Percentiles rank a stretch among this genome's conserved stretches.
These are phyloP conservation scores for Daldinia caldariorum DNA, from an alignment of 495 filamentous ascomycete species.

Conservation along the genomic window DNA sequence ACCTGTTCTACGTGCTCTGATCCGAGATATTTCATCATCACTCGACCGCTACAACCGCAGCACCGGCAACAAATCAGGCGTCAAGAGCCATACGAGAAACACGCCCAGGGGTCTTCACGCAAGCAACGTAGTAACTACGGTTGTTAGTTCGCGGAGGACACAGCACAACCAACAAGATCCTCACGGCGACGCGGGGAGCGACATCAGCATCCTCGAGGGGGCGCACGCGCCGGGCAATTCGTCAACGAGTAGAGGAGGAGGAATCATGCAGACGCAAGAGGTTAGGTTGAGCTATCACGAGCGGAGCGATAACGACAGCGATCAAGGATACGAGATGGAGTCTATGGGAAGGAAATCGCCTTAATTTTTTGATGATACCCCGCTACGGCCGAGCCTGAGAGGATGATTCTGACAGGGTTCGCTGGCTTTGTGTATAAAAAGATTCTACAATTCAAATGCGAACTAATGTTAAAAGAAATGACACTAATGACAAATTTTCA, in stretches of 20 bases:
- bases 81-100: constrained; percentile 23
- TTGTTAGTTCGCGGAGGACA: constrained; percentile 26
- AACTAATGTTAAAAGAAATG: neutral
- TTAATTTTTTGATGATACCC: constrained; percentile 28
- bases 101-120: constrained; percentile 25
- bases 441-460: neutral
- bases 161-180: constrained; percentile 22
- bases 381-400: neutral
- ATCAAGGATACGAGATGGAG: constrained; percentile 43
- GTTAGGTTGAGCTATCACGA: constrained; percentile 36
- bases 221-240: constrained; percentile 22
- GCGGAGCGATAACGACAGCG: constrained; percentile 41
- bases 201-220: constrained; percentile 43
- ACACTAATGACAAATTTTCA: neutral
- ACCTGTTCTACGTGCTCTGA: constrained; percentile 49
- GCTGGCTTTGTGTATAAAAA: neutral
- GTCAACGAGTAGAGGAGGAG: neutral
- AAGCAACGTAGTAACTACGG: constrained; percentile 37
- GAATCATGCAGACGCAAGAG: constrained; percentile 44
- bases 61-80: constrained; percentile 34
- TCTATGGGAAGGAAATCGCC: constrained; percentile 27
- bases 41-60: constrained; percentile 33
- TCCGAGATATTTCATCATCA: constrained; percentile 44
- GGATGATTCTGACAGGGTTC: neutral
- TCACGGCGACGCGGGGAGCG: constrained; percentile 39